Evolutionary conservation across 495 filamentous ascomycete genomes (phyloP).

Genomic region (Aspergillus asperescens): DNA sequence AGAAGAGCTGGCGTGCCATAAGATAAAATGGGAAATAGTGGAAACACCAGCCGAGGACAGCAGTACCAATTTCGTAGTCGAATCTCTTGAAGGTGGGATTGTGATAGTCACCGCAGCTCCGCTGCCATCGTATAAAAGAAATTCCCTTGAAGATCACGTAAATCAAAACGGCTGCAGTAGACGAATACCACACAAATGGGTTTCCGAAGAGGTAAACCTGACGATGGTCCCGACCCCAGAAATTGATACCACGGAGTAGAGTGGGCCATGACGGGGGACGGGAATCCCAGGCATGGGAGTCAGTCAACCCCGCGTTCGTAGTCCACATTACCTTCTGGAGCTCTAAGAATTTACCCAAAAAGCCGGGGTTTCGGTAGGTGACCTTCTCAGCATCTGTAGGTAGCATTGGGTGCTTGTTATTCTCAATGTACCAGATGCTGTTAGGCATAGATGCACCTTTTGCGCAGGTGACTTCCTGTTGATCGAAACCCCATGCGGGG

Average conservation of each 20-base stretch:
- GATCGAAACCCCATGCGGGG: conserved; percentile 93
- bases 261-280: conserved; percentile 91
- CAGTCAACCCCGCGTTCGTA: conserved; percentile 92
- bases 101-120: conserved; percentile 80
- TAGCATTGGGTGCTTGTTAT: conserved; percentile 75
- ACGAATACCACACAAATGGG: conserved; percentile 91
- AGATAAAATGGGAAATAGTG: conserved; percentile 98
- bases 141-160: conserved; percentile 83
- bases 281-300: conserved; percentile 97
- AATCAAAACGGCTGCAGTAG: conserved; percentile 70
- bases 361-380: conserved; percentile 91
- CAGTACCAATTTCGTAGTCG: conserved; percentile 91
- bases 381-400: conserved; percentile 76
- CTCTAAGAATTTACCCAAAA: conserved; percentile 98
- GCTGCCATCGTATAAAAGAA: conserved; percentile 88
- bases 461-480: conserved; percentile 98
- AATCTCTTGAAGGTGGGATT: conserved; percentile 84
- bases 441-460: conserved; percentile 87
- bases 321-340: conserved; percentile 99
- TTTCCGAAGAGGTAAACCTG: conserved; percentile 97
- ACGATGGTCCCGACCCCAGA: conserved; percentile 92
- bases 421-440: conserved; percentile 93
- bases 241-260: conserved; percentile 93
- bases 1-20: conserved; percentile 95
- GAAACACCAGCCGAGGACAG: conserved; percentile 87